phyloP scores from a whole-genome alignment of 2,329 filamentous ascomycete species.

The Paraphoma chrysanthemicola region DNA sequence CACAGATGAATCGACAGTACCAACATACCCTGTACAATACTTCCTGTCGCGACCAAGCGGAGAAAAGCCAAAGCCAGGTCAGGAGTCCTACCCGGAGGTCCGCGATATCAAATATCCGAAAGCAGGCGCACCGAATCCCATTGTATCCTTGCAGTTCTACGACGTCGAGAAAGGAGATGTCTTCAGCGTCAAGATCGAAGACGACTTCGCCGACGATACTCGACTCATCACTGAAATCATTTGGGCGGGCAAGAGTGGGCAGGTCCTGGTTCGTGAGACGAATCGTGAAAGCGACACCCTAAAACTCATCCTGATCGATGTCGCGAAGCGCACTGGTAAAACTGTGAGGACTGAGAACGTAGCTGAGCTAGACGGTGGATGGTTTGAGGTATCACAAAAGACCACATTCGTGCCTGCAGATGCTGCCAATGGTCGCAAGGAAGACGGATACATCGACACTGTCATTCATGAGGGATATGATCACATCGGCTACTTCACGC shows the following conservation, averaged over 20 bases:
- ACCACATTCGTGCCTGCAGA: slow-evolving; percentile 89
- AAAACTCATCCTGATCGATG: slow-evolving; percentile 85
- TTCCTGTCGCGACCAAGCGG: slow-evolving; percentile 88
- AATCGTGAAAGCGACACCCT: slow-evolving; percentile 94
- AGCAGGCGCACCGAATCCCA: slow-evolving; percentile 89
- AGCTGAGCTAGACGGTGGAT: slow-evolving; percentile 86
- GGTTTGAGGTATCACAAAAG: slow-evolving; percentile 92
- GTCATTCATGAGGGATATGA: slow-evolving; percentile 86
- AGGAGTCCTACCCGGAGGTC: slow-evolving; percentile 90
- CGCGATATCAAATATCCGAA: slow-evolving; percentile 97
- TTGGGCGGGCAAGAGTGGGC: slow-evolving; percentile 78
- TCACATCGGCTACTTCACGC: slow-evolving; percentile 91
- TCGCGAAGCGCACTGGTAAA: slow-evolving; percentile 73
- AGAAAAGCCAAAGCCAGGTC: slow-evolving; percentile 67
- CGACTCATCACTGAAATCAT: slow-evolving; percentile 91
- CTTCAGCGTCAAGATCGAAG: slow-evolving; percentile 79
- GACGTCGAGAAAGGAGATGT: slow-evolving; percentile 78
- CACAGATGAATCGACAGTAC: slow-evolving; percentile 91
- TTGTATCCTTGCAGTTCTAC: slow-evolving; percentile 87
- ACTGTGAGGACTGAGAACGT: slow-evolving; percentile 82
- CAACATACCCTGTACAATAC: slow-evolving; percentile 92
- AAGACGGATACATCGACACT: slow-evolving; percentile 93
- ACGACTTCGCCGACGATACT: slow-evolving; percentile 80
- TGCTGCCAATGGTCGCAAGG: slow-evolving; percentile 71
- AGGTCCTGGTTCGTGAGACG: slow-evolving; percentile 87